Evolutionary conservation across 768 basidiomycete species (phyloP), one percentile per base, ranked within the genome.

Genomic region (Phlegmacium glaucopus): DNA sequence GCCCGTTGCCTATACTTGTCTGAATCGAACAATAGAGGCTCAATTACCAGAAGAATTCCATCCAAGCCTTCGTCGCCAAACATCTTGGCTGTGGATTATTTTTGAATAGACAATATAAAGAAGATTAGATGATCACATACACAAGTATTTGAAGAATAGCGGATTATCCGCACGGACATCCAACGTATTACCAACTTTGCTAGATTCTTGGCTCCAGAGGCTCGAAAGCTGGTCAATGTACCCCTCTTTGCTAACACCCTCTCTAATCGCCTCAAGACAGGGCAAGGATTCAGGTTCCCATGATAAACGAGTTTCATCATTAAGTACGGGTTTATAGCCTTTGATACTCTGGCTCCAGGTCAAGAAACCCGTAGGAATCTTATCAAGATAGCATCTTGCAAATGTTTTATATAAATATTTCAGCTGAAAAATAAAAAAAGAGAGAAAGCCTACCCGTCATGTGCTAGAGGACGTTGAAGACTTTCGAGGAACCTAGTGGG

Each of bases 1-100:
- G 89, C 89, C 18, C 91, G 78, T 61, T 92, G 92, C 66, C 91
- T 90, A 71, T 85, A 92, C 50, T 89, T 87, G 57, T 92, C 87
- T 13, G 74, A 46, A 41, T 86, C 87, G 28, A 65, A 69, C 34
- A 90, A 67, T 25, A 90, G 59, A 10, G 78, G 69, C 34, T 93
- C 88, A 29, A 86, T 71, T 13, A 72, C 68, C 11, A 66, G 61
- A 27, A 88, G 67, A 16, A 85, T 65, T 18, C 66, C 67, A 32
- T 83, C 76, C 27, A 92, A 56, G 10, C 69, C 62, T 26, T 70
- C 68, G 47, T 70, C 70, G 46, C 78, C 80, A 48, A 82, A 82
- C 60, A 83, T 77, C 62, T 90, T 90, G 42, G 77, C 90, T 91
- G 57, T 45, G 13, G 29, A 9, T 27, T 27, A 42, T 29, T 47